A percentile compares a stretch with the other conserved stretches of the same genome.
phyloP scores from a whole-genome alignment of 2,329 filamentous ascomycete species.

The Ophiocordyceps australis region DNA sequence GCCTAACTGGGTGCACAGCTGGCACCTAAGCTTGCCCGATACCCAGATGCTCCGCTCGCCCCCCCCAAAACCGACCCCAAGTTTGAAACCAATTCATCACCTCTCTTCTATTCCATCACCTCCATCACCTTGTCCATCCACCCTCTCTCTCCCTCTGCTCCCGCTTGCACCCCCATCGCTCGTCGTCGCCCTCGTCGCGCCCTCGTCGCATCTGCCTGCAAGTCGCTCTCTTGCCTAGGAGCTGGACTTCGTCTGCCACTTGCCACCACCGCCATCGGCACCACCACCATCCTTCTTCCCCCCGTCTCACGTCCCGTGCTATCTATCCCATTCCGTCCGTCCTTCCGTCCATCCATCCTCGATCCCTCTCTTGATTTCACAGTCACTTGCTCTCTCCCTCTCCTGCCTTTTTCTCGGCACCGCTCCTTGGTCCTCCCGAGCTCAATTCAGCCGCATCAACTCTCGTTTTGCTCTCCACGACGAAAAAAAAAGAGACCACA shows the following conservation, averaged over 20 bases:
- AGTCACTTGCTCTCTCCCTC: slow-evolving; percentile 17
- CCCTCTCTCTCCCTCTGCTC: not conserved
- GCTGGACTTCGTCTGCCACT: slow-evolving; percentile 18
- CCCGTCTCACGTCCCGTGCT: too few relatives aligned
- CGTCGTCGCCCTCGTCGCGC: slow-evolving; percentile 6
- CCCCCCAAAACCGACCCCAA: too few relatives aligned
- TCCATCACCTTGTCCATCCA: slow-evolving; percentile 1
- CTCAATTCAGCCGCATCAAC: slow-evolving; percentile 12
- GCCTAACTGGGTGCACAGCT: too few relatives aligned
- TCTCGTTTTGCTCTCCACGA: too few relatives aligned
- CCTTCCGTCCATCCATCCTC: slow-evolving; percentile 20
- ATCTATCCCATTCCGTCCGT: not conserved
- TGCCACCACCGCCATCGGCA: too few relatives aligned
- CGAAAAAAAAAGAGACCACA: too few relatives aligned
- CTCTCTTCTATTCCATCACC: too few relatives aligned
- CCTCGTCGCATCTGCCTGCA: slow-evolving; percentile 5
- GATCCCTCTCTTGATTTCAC: slow-evolving; percentile 19
- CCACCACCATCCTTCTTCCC: slow-evolving; percentile 2
- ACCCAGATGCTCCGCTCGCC: too few relatives aligned
- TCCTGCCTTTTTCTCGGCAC: slow-evolving; percentile 13
- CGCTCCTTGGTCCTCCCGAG: slow-evolving; percentile 18
- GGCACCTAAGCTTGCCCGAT: too few relatives aligned
- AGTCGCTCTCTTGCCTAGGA: slow-evolving; percentile 8
- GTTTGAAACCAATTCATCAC: too few relatives aligned
- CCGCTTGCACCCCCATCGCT: too few relatives aligned